A percentile compares a stretch with the other conserved stretches of the same genome.
Conservation (phyloP, 2,329 filamentous ascomycete genomes). For the Exophiala xenobiotica region DNA sequence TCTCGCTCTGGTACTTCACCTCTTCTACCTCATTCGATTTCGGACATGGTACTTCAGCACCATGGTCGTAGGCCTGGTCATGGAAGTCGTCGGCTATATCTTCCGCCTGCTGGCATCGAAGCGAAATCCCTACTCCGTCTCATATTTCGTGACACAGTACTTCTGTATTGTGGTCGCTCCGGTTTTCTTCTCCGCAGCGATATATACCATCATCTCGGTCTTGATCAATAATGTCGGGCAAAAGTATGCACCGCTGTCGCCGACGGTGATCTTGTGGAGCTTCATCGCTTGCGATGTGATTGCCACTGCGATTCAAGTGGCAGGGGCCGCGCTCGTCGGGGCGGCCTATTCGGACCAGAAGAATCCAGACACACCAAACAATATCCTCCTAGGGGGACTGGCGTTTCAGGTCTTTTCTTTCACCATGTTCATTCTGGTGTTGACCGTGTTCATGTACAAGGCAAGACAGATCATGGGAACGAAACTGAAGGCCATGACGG, state of each 20-base stretch:
- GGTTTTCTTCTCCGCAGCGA: conserved; percentile 57
- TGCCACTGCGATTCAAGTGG: conserved; percentile 54
- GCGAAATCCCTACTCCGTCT: conserved; percentile 53
- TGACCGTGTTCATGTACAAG: conserved; percentile 43
- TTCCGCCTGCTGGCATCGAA: conserved; percentile 50
- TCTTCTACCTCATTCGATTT: conserved; percentile 22
- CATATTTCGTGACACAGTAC: conserved; percentile 60
- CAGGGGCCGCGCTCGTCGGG: conserved; percentile 57
- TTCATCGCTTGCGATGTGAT: conserved; percentile 58
- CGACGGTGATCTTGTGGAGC: conserved; percentile 51
- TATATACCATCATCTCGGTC: conserved; percentile 56
- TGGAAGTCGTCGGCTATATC: conserved; percentile 54
- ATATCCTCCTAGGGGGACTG: conserved; percentile 57
- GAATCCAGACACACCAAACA: conserved; percentile 53
- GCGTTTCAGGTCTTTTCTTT: conserved; percentile 57
- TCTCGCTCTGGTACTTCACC: conserved; percentile 20
- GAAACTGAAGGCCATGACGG: conserved; percentile 41
- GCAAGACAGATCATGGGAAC: conserved; percentile 31
- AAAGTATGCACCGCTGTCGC: conserved; percentile 46
- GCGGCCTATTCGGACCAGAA: conserved; percentile 48
- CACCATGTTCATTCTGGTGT: conserved; percentile 47
- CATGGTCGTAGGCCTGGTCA: conserved; percentile 46
- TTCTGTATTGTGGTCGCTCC: conserved; percentile 62
- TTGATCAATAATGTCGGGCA: conserved; percentile 50
- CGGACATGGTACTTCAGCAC: conserved; percentile 32